A percentile compares a stretch with the other conserved stretches of the same genome.
Evolutionary conservation across 768 basidiomycete species (phyloP).

Genomic region (Boletellus sp.): DNA sequence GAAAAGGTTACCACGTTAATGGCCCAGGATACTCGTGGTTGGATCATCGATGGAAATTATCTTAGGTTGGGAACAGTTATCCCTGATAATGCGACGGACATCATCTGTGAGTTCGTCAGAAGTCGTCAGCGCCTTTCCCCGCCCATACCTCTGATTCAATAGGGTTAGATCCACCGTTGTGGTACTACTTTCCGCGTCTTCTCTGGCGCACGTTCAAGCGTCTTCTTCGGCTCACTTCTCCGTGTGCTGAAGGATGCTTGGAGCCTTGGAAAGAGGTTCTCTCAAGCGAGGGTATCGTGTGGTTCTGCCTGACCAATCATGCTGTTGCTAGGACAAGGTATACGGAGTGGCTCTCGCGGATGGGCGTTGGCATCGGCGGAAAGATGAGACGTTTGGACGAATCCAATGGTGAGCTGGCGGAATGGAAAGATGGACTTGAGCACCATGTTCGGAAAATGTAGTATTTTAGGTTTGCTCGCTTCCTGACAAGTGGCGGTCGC

Average conservation of each 20-base stretch:
- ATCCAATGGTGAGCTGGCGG: constrained; percentile 41
- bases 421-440: constrained; percentile 35
- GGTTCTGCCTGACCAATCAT: constrained; percentile 48
- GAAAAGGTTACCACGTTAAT: constrained; percentile 20
- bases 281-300: constrained; percentile 47
- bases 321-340: constrained; percentile 14
- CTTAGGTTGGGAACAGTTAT: constrained; percentile 30
- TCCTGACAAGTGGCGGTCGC: too few relatives aligned
- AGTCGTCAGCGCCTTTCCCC: neutral
- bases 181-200: constrained; percentile 58
- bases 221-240: constrained; percentile 29
- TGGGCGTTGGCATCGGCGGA: constrained; percentile 27
- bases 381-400: constrained; percentile 51
- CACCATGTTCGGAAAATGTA: constrained; percentile 7
- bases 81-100: constrained; percentile 42
- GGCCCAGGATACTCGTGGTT: constrained; percentile 36
- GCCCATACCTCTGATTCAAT: neutral
- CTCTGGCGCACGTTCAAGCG: constrained; percentile 51
- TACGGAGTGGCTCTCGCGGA: constrained; percentile 13
- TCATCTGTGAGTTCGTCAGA: constrained; percentile 44
- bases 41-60: constrained; percentile 56
- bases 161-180: constrained; percentile 70
- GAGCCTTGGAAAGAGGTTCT: constrained; percentile 42
- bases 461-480: neutral
- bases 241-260: constrained; percentile 49